Conservation (phyloP, 2,329 filamentous ascomycete species). For the Ascomycota sp. region DNA sequence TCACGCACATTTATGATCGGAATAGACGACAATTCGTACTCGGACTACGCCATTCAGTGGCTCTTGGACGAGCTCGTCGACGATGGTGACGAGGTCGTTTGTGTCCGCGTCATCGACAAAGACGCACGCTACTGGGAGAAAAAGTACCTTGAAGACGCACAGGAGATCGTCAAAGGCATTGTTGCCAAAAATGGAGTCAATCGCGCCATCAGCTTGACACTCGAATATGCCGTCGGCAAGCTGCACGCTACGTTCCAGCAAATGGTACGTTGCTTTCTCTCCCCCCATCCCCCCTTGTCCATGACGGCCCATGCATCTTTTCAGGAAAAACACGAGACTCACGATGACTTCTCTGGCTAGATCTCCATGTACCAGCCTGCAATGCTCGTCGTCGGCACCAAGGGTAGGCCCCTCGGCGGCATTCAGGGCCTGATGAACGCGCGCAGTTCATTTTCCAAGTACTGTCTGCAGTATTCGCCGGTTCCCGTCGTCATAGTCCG, state of each 20-base stretch:
- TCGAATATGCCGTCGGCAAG: conserved; percentile 80
- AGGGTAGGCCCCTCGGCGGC: conserved; percentile 65
- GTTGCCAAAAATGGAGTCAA: conserved; percentile 60
- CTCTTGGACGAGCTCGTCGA: conserved; percentile 80
- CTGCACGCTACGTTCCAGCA: conserved; percentile 79
- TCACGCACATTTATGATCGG: conserved; percentile 82
- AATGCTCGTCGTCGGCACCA: conserved; percentile 77
- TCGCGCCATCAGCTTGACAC: conserved; percentile 63
- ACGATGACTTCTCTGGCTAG: conserved; percentile 19
- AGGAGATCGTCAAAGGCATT: conserved; percentile 53
- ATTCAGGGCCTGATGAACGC: conserved; percentile 67
- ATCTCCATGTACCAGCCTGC: conserved; percentile 84
- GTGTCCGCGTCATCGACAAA: conserved; percentile 71
- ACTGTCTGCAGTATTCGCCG: conserved; percentile 82
- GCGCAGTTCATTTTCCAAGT: conserved; percentile 74
- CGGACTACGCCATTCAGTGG: conserved; percentile 83
- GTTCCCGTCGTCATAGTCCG: conserved; percentile 86
- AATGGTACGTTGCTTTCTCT: conserved; percentile 37
- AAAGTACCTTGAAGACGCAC: conserved; percentile 57
- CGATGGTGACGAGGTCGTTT: conserved; percentile 84
- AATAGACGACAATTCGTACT: conserved; percentile 79
- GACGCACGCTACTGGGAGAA: conserved; percentile 51
- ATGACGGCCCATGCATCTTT: neutral
- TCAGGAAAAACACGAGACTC: neutral
- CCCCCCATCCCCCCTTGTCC: neutral